Percentiles rank a stretch among this genome's conserved stretches.
Conservation (phyloP, 768 basidiomycete genomes). For the Albatrellus ellisii region DNA sequence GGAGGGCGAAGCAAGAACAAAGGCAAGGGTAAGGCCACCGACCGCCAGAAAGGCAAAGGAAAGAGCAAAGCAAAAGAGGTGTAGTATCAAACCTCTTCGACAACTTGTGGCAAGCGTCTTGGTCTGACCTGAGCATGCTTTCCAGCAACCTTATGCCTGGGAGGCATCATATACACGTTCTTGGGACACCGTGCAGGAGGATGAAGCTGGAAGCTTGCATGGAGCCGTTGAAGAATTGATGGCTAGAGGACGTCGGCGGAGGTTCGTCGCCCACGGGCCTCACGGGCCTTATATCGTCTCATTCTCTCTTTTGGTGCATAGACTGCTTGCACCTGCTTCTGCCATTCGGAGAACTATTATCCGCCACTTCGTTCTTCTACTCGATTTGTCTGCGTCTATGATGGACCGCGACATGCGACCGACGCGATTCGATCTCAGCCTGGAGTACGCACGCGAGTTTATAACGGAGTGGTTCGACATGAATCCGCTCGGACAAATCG, state of each 20-base stretch:
- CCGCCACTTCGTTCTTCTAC: constrained; percentile 83
- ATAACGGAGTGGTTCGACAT: constrained; percentile 98
- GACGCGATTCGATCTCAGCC: constrained; percentile 80
- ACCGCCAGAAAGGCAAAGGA: constrained; percentile 10
- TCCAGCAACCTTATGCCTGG: constrained; percentile 83
- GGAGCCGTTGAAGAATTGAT: constrained; percentile 82
- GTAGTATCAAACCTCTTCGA: too few relatives aligned
- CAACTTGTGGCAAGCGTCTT: too few relatives aligned
- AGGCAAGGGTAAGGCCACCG: constrained; percentile 6
- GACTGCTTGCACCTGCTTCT: constrained; percentile 67
- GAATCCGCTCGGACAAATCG: constrained; percentile 95
- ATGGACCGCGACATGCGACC: constrained; percentile 93
- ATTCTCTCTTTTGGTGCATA: constrained; percentile 17
- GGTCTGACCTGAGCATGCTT: neutral
- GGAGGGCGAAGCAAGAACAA: constrained; percentile 16
- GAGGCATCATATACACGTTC: constrained; percentile 89
- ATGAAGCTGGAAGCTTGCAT: constrained; percentile 84
- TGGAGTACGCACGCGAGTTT: constrained; percentile 88
- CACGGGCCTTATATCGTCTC: constrained; percentile 1
- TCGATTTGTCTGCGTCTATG: constrained; percentile 89
- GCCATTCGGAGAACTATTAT: constrained; percentile 94
- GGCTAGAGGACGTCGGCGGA: constrained; percentile 70
- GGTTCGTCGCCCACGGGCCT: constrained; percentile 32
- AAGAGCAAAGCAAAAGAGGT: constrained; percentile 22
- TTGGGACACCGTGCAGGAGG: constrained; percentile 97